A percentile compares a stretch with the other conserved stretches of the same genome.
Evolutionary conservation across 768 basidiomycete genomes (phyloP).

Genomic region (Russula olivacea): DNA sequence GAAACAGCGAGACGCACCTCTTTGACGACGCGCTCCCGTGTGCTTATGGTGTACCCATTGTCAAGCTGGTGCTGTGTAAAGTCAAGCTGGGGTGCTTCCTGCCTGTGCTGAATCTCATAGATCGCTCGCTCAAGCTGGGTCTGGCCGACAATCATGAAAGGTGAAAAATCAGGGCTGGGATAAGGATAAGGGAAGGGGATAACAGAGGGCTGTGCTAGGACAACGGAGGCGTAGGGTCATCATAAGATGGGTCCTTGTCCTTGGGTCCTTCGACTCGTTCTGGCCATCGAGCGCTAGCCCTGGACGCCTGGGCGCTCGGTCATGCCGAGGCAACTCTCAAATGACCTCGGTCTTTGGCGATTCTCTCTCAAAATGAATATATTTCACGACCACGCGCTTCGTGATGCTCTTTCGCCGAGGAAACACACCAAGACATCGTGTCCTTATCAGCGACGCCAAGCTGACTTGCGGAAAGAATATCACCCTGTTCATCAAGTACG

Average conservation of each 20-base stretch:
- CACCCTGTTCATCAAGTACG: constrained; percentile 46
- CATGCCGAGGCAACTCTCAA: not conserved
- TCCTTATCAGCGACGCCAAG: constrained; percentile 42
- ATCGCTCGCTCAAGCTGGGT: constrained; percentile 63
- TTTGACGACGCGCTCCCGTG: constrained; percentile 93
- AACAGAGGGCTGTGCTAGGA: constrained; percentile 2
- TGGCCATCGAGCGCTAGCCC: not conserved
- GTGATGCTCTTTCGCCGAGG: constrained; percentile 31
- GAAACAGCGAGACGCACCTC: constrained; percentile 55
- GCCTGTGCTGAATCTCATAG: constrained; percentile 51
- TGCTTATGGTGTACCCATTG: constrained; percentile 86
- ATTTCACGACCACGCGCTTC: constrained; percentile 17
- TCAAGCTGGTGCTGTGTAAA: constrained; percentile 90
- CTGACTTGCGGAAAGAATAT: constrained; percentile 49
- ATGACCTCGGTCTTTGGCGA: not conserved
- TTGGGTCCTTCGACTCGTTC: constrained; percentile 1
- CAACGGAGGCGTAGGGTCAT: constrained; percentile 1
- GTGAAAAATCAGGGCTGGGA: not conserved
- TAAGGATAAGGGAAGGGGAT: not conserved
- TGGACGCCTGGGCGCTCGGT: not conserved
- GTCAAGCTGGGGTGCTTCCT: constrained; percentile 63
- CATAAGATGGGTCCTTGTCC: not conserved
- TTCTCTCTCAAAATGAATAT: constrained; percentile 18
- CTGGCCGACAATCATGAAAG: constrained; percentile 11
- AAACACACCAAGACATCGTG: constrained; percentile 37